phyloP scores from a whole-genome alignment of 1,284 basidiomycete species.

The Porodaedalea pini region DNA sequence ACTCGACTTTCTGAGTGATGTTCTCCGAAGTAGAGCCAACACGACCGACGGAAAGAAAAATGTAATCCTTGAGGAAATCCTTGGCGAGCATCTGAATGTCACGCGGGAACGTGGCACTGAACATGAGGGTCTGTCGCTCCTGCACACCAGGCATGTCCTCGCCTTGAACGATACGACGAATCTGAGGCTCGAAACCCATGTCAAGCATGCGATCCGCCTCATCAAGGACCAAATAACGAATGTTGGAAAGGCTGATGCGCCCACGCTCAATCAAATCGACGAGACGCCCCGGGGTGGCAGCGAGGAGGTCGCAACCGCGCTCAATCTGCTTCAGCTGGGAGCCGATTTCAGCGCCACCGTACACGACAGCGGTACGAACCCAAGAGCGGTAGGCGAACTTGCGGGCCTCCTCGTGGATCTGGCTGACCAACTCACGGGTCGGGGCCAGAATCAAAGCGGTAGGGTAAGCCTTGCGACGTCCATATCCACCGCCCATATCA shows the following conservation, averaged over 20 bases:
- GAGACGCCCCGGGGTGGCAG: slow-evolving; percentile 97
- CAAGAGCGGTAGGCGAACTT: slow-evolving; percentile 99
- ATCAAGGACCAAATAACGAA: slow-evolving; percentile 97
- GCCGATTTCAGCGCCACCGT: slow-evolving; percentile 98
- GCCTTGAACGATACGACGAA: slow-evolving; percentile 95
- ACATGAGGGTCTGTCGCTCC: slow-evolving; percentile 99
- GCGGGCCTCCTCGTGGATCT: slow-evolving; percentile 98
- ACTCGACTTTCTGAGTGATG: slow-evolving; percentile 99
- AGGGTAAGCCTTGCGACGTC: slow-evolving; percentile 87
- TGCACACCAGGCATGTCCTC: slow-evolving; percentile 96
- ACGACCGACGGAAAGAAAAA: slow-evolving; percentile 98
- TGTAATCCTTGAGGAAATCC: slow-evolving; percentile 94
- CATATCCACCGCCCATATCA: slow-evolving; percentile 52
- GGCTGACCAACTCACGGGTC: slow-evolving; percentile 97
- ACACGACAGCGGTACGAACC: slow-evolving; percentile 98
- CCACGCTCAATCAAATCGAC: slow-evolving; percentile 99
- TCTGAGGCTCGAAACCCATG: slow-evolving; percentile 99
- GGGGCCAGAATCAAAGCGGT: slow-evolving; percentile 96
- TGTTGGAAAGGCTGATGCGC: slow-evolving; percentile 92
- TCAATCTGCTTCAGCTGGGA: slow-evolving; percentile 93
- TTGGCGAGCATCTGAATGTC: slow-evolving; percentile 98
- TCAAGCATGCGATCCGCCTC: slow-evolving; percentile 99
- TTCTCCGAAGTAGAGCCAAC: slow-evolving; percentile 99
- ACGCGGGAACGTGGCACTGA: slow-evolving; percentile 98
- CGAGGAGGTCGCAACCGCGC: slow-evolving; percentile 95